A percentile compares a stretch with the other conserved stretches of the same genome.
These are phyloP conservation scores for Venturia pyrina DNA, from an alignment of 2,329 filamentous ascomycete species.

Conservation along the genomic window DNA sequence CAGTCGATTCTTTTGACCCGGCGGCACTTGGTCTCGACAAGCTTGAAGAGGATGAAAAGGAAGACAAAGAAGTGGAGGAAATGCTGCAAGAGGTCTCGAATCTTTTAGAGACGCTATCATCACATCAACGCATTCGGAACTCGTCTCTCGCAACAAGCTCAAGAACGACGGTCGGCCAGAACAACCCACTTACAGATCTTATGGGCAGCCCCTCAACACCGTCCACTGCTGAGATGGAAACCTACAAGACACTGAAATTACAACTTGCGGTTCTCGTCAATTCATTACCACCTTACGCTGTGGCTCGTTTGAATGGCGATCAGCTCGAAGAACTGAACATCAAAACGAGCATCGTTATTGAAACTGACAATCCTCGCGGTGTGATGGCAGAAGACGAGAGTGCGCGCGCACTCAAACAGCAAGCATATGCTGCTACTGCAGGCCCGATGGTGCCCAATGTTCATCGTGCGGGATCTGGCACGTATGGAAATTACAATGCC, in stretches of 20 bases:
- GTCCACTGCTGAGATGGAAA: constrained; percentile 45
- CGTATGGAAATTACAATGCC: constrained; percentile 4
- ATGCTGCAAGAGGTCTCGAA: constrained; percentile 62
- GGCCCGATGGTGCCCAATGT: constrained; percentile 15
- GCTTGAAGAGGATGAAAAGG: constrained; percentile 25
- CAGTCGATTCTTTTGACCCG: constrained; percentile 28
- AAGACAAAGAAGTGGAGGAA: constrained; percentile 40
- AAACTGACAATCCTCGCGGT: constrained; percentile 63
- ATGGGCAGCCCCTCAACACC: constrained; percentile 55
- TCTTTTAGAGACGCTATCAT: constrained; percentile 63
- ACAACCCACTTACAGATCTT: constrained; percentile 47
- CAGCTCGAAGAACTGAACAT: constrained; percentile 75
- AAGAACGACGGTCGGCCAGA: constrained; percentile 56
- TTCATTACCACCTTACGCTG: constrained; percentile 70
- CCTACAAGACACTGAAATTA: constrained; percentile 65
- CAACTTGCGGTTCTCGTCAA: constrained; percentile 66
- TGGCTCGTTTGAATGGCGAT: constrained; percentile 77
- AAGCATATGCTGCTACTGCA: constrained; percentile 22
- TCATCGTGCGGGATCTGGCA: background rate
- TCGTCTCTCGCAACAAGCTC: constrained; percentile 55
- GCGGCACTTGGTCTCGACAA: constrained; percentile 19
- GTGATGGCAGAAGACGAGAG: constrained; percentile 74
- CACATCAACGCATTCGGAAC: constrained; percentile 71
- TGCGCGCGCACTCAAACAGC: constrained; percentile 32
- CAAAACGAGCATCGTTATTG: constrained; percentile 65